phyloP scores from a whole-genome alignment of 176 grass and related monocot genomes.

The Rhynchospora pubera region DNA sequence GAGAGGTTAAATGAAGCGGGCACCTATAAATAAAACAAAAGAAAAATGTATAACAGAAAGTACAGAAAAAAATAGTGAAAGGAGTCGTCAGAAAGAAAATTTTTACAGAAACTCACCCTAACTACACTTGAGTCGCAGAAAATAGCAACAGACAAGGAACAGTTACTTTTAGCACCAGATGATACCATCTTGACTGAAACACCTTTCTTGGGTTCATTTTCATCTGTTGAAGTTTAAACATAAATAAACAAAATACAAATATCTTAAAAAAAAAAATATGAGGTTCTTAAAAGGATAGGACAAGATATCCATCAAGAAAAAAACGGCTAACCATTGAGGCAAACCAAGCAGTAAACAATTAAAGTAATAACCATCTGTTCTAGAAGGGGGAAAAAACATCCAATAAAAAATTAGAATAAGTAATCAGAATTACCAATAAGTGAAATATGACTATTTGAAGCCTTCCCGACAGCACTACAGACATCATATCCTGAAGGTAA shows the following conservation, averaged over 20 bases:
- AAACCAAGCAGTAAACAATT: neutral
- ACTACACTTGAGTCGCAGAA: constrained; percentile 54
- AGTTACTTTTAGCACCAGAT: constrained; percentile 28
- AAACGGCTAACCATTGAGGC: neutral
- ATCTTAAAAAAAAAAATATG: constrained; percentile 10
- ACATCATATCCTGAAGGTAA: constrained; percentile 68
- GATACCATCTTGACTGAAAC: constrained; percentile 69
- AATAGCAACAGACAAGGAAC: constrained; percentile 73
- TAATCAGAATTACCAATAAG: constrained; percentile 52
- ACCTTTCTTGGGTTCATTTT: constrained; percentile 62
- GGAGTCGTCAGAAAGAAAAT: neutral
- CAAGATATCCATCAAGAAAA: neutral
- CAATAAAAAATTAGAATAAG: neutral
- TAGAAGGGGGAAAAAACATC: neutral
- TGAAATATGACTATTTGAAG: constrained; percentile 39
- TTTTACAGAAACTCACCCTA: constrained; percentile 43
- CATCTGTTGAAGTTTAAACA: constrained; percentile 38
- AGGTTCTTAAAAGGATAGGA: constrained; percentile 9
- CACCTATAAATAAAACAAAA: constrained; percentile 37
- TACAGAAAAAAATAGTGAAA: neutral
- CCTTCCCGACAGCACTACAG: constrained; percentile 56
- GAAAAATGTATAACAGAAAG: neutral
- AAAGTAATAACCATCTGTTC: neutral
- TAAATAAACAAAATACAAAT: constrained; percentile 15
- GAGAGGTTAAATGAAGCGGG: constrained; percentile 44